A percentile compares a stretch with the other conserved stretches of the same genome.
Evolutionary conservation across 1,284 basidiomycete species (phyloP).

Genomic region (Austroboletus rostrupii): DNA sequence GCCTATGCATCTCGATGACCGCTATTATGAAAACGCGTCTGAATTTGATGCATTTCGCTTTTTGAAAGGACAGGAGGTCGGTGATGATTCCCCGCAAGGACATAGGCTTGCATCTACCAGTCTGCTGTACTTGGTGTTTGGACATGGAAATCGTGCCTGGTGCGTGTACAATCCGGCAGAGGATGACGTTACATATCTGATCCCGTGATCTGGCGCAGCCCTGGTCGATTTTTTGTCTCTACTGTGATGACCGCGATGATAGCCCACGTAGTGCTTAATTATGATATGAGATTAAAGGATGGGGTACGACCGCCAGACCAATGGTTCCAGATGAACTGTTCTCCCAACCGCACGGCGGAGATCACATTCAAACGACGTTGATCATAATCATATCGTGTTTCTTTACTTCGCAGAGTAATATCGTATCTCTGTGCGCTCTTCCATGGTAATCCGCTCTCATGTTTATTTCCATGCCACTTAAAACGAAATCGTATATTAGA

Average conservation of each 20-base stretch:
- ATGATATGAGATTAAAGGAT: conserved; percentile 34
- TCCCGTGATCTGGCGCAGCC: conserved; percentile 21
- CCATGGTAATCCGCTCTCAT: conserved; percentile 11
- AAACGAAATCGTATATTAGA: background rate
- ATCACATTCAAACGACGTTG: conserved; percentile 31
- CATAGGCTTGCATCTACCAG: conserved; percentile 31
- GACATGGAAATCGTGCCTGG: conserved; percentile 43
- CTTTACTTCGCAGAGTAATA: conserved; percentile 12
- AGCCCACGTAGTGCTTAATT: conserved; percentile 35
- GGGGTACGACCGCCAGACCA: conserved; percentile 36
- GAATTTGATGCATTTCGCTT: conserved; percentile 40
- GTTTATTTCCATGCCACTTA: conserved; percentile 6
- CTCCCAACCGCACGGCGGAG: conserved; percentile 27
- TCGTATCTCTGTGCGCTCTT: conserved; percentile 3
- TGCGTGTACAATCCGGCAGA: conserved; percentile 20
- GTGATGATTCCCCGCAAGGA: conserved; percentile 16
- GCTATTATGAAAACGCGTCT: conserved; percentile 30
- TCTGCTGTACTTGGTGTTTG: conserved; percentile 36
- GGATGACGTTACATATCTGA: conserved; percentile 2
- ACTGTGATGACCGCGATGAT: conserved; percentile 33
- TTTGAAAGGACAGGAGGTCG: conserved; percentile 18
- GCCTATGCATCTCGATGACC: conserved; percentile 35
- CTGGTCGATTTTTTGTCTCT: conserved; percentile 38
- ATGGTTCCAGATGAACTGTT: conserved; percentile 35
- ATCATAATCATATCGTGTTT: conserved; percentile 8